Evolutionary conservation across 768 basidiomycete genomes (phyloP).

Genomic region (Suillus bovinus): DNA sequence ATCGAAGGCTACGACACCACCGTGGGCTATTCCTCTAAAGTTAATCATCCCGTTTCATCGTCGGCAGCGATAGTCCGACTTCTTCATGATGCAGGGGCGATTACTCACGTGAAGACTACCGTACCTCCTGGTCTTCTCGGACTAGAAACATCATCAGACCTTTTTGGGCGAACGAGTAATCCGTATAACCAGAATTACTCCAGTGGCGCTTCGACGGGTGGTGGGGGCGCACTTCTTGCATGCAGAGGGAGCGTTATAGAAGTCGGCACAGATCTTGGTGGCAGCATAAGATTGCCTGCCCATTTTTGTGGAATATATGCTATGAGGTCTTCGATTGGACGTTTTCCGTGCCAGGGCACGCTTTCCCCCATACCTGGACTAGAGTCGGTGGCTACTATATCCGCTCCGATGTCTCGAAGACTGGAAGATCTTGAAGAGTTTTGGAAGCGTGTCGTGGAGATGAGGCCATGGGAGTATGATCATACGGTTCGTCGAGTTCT

Average conservation of each 20-base stretch:
- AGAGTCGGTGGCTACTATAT: conserved; percentile 37
- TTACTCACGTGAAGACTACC: conserved; percentile 43
- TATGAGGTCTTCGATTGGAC: conserved; percentile 39
- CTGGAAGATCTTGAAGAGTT: conserved; percentile 44
- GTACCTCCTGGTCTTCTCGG: conserved; percentile 43
- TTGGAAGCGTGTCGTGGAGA: conserved; percentile 43
- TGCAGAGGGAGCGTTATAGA: conserved; percentile 45
- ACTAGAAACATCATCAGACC: conserved; percentile 42
- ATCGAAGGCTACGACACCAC: conserved; percentile 49
- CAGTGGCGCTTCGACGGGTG: conserved; percentile 52
- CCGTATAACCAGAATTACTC: conserved; percentile 44
- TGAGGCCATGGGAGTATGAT: conserved; percentile 46
- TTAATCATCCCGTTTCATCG: conserved; percentile 33
- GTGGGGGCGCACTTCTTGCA: conserved; percentile 51
- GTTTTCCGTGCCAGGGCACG: conserved; percentile 38
- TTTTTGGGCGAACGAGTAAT: conserved; percentile 49
- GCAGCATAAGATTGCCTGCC: conserved; percentile 49
- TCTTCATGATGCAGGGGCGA: conserved; percentile 42
- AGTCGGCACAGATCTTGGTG: conserved; percentile 50
- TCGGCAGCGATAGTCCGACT: conserved; percentile 42
- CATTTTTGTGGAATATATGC: conserved; percentile 48
- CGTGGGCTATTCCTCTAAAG: conserved; percentile 41
- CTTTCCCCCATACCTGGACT: conserved; percentile 36
- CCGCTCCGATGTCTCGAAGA: conserved; percentile 42
- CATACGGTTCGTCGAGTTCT: conserved; percentile 32